These are phyloP conservation scores for Exobasidium cylindrosporum DNA, from an alignment of 1,284 basidiomycete species.

Conservation along the genomic window DNA sequence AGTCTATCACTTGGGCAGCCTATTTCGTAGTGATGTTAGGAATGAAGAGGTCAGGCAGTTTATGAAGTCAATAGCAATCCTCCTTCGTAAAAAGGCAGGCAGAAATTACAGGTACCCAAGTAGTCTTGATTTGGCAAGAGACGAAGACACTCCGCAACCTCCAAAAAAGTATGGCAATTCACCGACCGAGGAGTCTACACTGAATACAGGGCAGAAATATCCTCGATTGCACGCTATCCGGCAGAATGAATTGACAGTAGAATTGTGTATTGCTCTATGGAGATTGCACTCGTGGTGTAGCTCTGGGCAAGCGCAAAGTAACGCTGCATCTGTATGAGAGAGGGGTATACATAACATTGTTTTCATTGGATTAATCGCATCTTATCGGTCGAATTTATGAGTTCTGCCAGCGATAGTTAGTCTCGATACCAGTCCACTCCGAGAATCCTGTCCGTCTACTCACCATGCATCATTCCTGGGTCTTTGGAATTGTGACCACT, in stretches of 20 bases:
- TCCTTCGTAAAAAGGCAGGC: neutral
- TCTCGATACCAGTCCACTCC: too few relatives aligned
- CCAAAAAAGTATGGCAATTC: neutral
- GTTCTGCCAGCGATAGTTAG: neutral
- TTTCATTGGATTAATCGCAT: neutral
- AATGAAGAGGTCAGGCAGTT: neutral
- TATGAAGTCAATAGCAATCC: neutral
- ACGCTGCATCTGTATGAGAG: neutral
- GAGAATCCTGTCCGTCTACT: slow-evolving; percentile 1
- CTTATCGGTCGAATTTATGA: neutral
- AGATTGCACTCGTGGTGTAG: neutral
- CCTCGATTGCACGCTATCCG: neutral
- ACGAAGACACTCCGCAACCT: neutral
- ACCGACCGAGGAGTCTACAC: neutral
- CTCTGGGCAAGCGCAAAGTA: neutral
- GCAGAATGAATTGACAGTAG: neutral
- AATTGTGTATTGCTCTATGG: slow-evolving; percentile 1
- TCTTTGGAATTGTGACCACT: slow-evolving; percentile 87
- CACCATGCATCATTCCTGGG: slow-evolving; percentile 65
- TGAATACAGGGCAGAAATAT: neutral
- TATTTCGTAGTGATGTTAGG: neutral
- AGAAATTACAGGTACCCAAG: neutral
- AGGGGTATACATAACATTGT: neutral
- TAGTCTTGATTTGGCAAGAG: neutral
- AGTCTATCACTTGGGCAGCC: neutral